phyloP scores from a whole-genome alignment of 1,284 basidiomycete species.

The Cystobasidium pallidum region DNA sequence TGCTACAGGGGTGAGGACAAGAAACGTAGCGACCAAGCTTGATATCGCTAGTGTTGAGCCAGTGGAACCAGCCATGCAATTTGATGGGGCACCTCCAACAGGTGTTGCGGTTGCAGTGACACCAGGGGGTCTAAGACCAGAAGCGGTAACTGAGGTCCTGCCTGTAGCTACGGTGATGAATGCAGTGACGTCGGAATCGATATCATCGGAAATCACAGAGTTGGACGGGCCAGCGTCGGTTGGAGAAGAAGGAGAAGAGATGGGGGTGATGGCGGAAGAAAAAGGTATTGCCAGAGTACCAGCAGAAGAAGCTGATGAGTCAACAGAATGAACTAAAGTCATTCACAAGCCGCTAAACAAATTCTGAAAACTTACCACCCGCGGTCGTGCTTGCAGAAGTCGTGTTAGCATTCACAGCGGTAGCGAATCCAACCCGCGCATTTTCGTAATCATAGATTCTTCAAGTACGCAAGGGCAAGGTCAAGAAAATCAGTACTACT shows the following conservation, averaged over 20 bases:
- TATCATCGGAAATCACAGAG: neutral
- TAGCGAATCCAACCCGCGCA: conserved; percentile 39
- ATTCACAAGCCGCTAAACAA: neutral
- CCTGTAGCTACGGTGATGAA: conserved; percentile 26
- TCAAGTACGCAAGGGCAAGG: neutral
- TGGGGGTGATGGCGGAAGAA: neutral
- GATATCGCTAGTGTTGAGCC: neutral
- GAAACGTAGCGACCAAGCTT: conserved; percentile 2
- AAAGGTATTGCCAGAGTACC: conserved; percentile 6
- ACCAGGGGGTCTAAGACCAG: conserved; percentile 1
- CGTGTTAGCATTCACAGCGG: conserved; percentile 18
- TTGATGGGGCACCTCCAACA: neutral
- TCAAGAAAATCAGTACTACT: neutral
- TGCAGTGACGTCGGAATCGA: conserved; percentile 11
- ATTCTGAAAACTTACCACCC: conserved; percentile 15
- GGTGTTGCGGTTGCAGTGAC: conserved; percentile 2
- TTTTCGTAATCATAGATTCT: conserved; percentile 43
- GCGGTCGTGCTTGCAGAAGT: conserved; percentile 1
- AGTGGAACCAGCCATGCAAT: neutral
- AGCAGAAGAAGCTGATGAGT: conserved; percentile 23
- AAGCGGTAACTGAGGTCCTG: conserved; percentile 27
- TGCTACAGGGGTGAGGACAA: conserved; percentile 9
- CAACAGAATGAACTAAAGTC: conserved; percentile 11
- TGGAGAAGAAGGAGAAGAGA: conserved; percentile 8
- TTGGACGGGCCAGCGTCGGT: neutral